phyloP scores from a whole-genome alignment of 1,284 basidiomycete genomes.

The Schizophyllum amplum region DNA sequence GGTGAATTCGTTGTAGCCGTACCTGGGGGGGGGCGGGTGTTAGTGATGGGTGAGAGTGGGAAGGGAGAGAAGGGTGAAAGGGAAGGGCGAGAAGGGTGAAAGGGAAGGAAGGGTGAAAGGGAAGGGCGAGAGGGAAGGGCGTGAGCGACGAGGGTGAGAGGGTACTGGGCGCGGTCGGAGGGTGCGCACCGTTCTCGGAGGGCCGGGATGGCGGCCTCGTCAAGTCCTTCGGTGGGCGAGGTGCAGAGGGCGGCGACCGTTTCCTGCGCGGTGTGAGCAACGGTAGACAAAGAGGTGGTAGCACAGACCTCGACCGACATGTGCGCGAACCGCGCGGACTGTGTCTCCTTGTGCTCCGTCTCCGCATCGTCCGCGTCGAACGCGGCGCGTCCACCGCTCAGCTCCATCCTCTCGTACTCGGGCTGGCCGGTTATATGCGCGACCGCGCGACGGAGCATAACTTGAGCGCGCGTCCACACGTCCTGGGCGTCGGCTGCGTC shows the following conservation, averaged over 20 bases:
- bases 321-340: conserved; percentile 51
- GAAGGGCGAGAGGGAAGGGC: background rate
- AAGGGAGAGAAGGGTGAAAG: no score
- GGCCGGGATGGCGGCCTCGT: conserved; percentile 54
- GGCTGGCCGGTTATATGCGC: conserved; percentile 10
- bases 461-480: background rate
- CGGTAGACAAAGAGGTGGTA: background rate
- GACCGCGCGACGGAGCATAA: background rate
- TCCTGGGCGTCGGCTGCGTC: background rate
- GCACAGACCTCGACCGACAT: conserved; percentile 47
- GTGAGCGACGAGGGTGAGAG: no score
- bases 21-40: conserved; percentile 19
- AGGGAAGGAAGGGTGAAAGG: background rate
- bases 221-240: conserved; percentile 53
- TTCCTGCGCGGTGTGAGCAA: conserved; percentile 34
- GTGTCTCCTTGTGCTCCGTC: conserved; percentile 31
- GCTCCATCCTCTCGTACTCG: conserved; percentile 19
- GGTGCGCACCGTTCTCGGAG: conserved; percentile 26
- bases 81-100: background rate
- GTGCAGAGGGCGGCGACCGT: conserved; percentile 63
- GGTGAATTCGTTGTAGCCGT: conserved; percentile 93
- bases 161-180: no score
- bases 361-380: conserved; percentile 14
- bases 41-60: background rate
- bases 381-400: conserved; percentile 19